Base-by-base conservation (phyloP, 2,329 filamentous ascomycete species). In the Cladosporium cucumerinum region DNA sequence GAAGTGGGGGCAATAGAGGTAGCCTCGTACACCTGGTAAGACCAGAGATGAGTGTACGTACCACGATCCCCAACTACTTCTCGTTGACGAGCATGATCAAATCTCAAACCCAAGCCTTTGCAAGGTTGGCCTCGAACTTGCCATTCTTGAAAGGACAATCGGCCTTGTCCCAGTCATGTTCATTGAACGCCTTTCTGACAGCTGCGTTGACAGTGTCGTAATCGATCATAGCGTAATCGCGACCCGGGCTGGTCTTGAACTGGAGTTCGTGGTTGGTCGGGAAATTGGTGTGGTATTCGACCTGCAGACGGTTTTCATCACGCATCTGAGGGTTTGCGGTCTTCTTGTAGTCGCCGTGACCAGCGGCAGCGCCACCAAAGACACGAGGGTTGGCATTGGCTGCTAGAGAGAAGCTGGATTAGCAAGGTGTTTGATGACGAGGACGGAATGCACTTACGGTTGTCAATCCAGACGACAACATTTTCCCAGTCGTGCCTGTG, bases 191-290 rank as follows among this genome's bases (percentile, higher is more conserved):
- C 16, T 21, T 32, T 11, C 23, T 59, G 23, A 59, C 18, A 5
- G 26, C 57, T 6, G 36, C 18, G 21, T 18, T 30, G 39, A 59
- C 39, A 59, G 26, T 32, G 26, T 59, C 57, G 26, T 59, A 59
- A 26, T 59, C 57, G 18, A 59, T 59, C 57, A 48, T 59, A 7
- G 25, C 57, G 11, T 30, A 14, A 8, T 59, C 39, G 1, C 26
- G 12, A 26, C 57, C 57, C 6, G 23, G 10, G 36, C n/a, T 59
- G 8, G 36, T 48, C 39, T 26, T 59, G 36, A 59, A 59, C 36
- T 48, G 57, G 7, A 59, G 57, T 26, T 59, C 57, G 16, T 59
- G 57, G n/a, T 59, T 59, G 14, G 57, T 59, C 16, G 57, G 57
- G 57, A 59, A 59, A 5, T 6, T 59, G 18, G 57, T 59, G n/a